A percentile compares a stretch with the other conserved stretches of the same genome.
These are phyloP conservation scores for Piper betle DNA, from an alignment of 164 flowering plant genomes.

Conservation along the genomic window DNA sequence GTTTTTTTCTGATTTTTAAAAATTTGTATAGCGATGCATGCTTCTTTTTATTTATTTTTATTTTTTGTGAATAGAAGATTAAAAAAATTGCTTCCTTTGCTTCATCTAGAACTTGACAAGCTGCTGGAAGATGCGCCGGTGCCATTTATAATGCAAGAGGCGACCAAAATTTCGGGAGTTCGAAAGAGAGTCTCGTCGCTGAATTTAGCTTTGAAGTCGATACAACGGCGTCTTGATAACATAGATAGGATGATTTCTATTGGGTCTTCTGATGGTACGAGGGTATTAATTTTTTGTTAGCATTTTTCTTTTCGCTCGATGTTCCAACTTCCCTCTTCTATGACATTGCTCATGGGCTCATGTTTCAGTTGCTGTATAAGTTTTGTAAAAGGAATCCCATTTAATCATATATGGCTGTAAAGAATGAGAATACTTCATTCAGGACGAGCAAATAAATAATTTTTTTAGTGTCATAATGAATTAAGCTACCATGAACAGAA, in stretches of 20 bases:
- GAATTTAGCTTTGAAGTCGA: slow-evolving; percentile 53
- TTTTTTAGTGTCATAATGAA: too few relatives aligned
- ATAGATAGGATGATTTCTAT: slow-evolving; percentile 55
- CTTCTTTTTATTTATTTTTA: background rate
- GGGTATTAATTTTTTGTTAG: background rate
- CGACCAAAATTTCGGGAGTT: slow-evolving; percentile 66
- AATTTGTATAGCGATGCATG: background rate
- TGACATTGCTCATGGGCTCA: background rate
- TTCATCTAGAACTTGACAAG: slow-evolving; percentile 72
- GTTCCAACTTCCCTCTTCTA: background rate
- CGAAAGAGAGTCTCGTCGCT: slow-evolving; percentile 76
- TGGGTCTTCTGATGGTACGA: slow-evolving; percentile 43
- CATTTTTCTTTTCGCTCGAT: background rate
- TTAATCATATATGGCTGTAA: too few relatives aligned
- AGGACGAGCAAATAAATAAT: too few relatives aligned
- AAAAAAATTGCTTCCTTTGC: background rate
- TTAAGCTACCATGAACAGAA: too few relatives aligned
- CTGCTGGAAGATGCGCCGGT: slow-evolving; percentile 88
- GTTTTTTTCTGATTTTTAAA: background rate
- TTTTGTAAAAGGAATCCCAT: too few relatives aligned
- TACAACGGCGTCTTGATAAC: slow-evolving; percentile 79
- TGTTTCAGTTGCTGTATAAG: too few relatives aligned
- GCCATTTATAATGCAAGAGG: slow-evolving; percentile 89
- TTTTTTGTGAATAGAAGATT: background rate
- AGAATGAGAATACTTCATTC: too few relatives aligned